Evolutionary conservation across 1,284 basidiomycete species (phyloP), one percentile per base, ranked within the genome.

Genomic region (Malassezia caprae): DNA sequence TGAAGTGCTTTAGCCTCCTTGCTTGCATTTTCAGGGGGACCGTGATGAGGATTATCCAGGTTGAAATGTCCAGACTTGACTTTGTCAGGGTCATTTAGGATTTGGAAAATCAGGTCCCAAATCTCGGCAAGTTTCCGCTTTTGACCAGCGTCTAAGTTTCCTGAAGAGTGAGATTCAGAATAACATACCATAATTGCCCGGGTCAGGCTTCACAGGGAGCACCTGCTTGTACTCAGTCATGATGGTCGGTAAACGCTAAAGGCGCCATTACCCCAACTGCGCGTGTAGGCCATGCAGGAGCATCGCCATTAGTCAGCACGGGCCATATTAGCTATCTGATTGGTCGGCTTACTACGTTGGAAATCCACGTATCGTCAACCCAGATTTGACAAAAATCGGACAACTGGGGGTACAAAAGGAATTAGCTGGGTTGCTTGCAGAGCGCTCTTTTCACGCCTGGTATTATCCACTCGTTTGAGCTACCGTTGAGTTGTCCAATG

Each of bases 121-220:
- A 74, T 65, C 53, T 66, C 56, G 31, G 67, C 67, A 35, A 77
- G 69, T 44, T 68, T 62, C 4, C 48, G 53, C 17, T 66, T 64
- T 48, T 77, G 75, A 26, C 70, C 63, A 27, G 53, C 39, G 15
- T 65, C 73, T 35, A 76, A 53, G 43, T 73, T 72, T 42, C 76
- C 75, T 68, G 51, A 5, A 15, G 7, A 26, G 21, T 31, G 32
- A 34, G 34, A 35, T 8, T n/a, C 15, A 6, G 6, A 19, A 31
- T 17, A 19, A 30, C 55, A 8, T 35, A 57, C 55, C 55, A 52
- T 48, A 39, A 26, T 57, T 44, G 19, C 55, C 55, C 12, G 49
- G 30, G 1, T 26, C 31, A 11, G 45, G 26, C 21, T 44, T 27
- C n/a, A 57, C 39, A 13, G 13, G 30, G 5, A 44, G 30, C 23